Evolutionary conservation across 352 stramenopile species (phyloP).

Genomic region (Globisporangium barbulae): DNA sequence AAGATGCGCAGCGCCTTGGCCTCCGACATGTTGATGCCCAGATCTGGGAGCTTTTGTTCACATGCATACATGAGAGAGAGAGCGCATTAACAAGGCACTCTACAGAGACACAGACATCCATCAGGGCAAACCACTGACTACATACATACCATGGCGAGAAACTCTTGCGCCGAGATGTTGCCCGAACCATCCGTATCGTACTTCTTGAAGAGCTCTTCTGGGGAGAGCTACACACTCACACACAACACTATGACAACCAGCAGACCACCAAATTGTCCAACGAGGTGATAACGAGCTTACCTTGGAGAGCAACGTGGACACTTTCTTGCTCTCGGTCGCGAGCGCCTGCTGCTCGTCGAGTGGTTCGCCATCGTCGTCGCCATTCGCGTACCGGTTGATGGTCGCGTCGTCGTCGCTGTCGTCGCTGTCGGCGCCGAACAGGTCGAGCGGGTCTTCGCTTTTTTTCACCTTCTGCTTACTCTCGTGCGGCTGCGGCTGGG

Average conservation of each 20-base stretch:
- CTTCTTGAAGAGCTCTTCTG: conserved; percentile 90
- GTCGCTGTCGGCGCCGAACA: conserved; percentile 75
- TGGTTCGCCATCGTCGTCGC: conserved; percentile 21
- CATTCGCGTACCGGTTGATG: conserved; percentile 64
- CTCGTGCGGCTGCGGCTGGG: neutral
- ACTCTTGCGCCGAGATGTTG: conserved; percentile 90
- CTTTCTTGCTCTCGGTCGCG: conserved; percentile 56
- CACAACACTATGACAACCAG: neutral
- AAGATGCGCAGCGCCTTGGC: conserved; percentile 92
- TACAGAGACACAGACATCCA: neutral
- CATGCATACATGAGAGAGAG: neutral
- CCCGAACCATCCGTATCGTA: conserved; percentile 90
- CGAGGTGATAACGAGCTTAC: conserved; percentile 11
- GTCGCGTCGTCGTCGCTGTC: conserved; percentile 81
- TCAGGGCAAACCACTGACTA: neutral
- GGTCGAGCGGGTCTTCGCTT: conserved; percentile 32
- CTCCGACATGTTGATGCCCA: conserved; percentile 86
- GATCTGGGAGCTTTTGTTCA: conserved; percentile 62
- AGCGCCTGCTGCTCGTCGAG: conserved; percentile 24
- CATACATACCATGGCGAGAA: conserved; percentile 78
- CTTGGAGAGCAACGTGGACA: conserved; percentile 65
- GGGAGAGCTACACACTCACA: conserved; percentile 33
- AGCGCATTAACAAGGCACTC: neutral
- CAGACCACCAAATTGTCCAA: neutral
- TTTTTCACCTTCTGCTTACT: conserved; percentile 18